Evolutionary conservation across 257 asterid genomes (phyloP), one percentile per base, ranked within the genome.

Genomic region (Petrea volubilis): DNA sequence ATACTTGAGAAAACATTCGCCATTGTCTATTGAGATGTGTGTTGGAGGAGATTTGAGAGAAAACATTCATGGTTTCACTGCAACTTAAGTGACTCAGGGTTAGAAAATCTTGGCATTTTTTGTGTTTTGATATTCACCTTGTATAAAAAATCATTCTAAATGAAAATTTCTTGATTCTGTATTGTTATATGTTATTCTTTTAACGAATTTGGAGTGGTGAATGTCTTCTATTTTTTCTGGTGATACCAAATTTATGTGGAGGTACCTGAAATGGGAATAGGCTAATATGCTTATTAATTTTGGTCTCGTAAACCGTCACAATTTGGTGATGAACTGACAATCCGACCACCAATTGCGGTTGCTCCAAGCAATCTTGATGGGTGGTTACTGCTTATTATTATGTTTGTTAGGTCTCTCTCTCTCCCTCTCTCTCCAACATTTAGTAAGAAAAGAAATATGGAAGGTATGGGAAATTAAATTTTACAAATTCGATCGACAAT

Each of bases 271-370:
- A 67, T 46, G 10, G 29, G 63, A n/a, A 15, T 47, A 18, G 33
- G 46, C 25, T 44, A 21, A 20, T 40, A 20, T 60, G 34, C 28
- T 75, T 55, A 13, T 6, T n/a, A 46, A 5, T 5, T 78, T 62
- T 64, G 78, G 68, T 67, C 27, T 51, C 70, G 60, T 11, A 31
- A 59, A 66, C 36, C 71, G 72, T 72, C 71, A 76, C 7, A 61
- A 15, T 67, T 60, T 56, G 76, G 78, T 62, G 18, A 36, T 64
- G 10, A 18, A 28, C 33, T 15, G 74, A 74, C 67, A 78, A 44
- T 56, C 28, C 21, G 27, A 61, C 72, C 56, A 53, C 17, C n/a
- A 60, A 29, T 44, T 72, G 72, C 69, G 6, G 64, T 33, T 25
- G 24, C 60, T 70, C 34, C 29, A 60, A 72, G 63, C 67, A 72